Evolutionary conservation across 2,329 filamentous ascomycete species (phyloP).

Genomic region (Colletotrichum sp.): DNA sequence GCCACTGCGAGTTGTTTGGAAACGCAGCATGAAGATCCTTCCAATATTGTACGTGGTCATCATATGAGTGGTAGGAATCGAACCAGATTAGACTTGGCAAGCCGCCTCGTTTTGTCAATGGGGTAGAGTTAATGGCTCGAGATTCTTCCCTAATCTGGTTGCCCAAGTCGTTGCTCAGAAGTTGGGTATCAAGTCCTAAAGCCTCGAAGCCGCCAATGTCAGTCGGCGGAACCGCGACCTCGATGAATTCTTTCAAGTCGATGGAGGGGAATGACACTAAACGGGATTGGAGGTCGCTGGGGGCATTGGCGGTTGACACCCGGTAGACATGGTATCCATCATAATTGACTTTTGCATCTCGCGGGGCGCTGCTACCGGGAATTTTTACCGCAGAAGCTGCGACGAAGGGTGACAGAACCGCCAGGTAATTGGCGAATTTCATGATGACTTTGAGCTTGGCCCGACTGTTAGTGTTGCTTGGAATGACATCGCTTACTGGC

Average conservation of each 20-base stretch:
- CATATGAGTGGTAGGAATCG: conserved; percentile 56
- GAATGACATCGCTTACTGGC: background rate
- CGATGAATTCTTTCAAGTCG: conserved; percentile 30
- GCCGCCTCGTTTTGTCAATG: conserved; percentile 26
- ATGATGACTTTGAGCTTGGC: background rate
- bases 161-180: conserved; percentile 32
- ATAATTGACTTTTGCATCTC: conserved; percentile 26
- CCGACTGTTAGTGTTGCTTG: background rate
- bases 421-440: conserved; percentile 6
- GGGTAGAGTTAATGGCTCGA: conserved; percentile 22
- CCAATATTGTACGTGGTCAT: conserved; percentile 55
- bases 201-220: conserved; percentile 30
- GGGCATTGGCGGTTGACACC: conserved; percentile 21
- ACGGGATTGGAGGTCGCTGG: conserved; percentile 22
- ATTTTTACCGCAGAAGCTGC: background rate
- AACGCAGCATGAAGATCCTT: conserved; percentile 48
- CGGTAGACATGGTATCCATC: conserved; percentile 37
- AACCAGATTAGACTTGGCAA: conserved; percentile 52
- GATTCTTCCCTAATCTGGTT: conserved; percentile 31
- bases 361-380: background rate
- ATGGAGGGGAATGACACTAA: conserved; percentile 25
- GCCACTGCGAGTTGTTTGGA: conserved; percentile 50
- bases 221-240: conserved; percentile 35
- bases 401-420: background rate
- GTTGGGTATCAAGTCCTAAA: conserved; percentile 26